Percentiles rank a stretch among this genome's conserved stretches.
phyloP scores from a whole-genome alignment of 2,329 filamentous ascomycete genomes.

The Coleophoma cylindrospora region DNA sequence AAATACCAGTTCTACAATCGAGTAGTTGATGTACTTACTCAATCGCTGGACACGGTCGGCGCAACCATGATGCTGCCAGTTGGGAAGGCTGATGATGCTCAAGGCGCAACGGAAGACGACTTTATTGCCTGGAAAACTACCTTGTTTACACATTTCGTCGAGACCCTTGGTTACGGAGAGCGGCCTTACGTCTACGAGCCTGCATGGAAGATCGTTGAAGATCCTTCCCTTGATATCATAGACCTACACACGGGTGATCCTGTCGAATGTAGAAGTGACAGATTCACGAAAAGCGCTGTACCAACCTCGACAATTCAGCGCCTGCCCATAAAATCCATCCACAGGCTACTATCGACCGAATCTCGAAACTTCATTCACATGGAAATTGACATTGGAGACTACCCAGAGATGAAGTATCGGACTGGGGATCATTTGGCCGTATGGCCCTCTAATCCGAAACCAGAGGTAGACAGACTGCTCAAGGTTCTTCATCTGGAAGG shows the following conservation, averaged over 20 bases:
- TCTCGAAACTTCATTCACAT: slow-evolving; percentile 7
- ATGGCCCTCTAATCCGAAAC: slow-evolving; percentile 7
- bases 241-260: not conserved
- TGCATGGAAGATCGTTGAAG: not conserved
- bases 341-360: not conserved
- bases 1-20: slow-evolving; percentile 34
- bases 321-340: not conserved
- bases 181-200: not conserved
- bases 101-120: slow-evolving; percentile 25
- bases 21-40: slow-evolving; percentile 26
- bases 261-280: not conserved
- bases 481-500: not conserved
- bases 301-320: not conserved
- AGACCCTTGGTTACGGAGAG: slow-evolving; percentile 4
- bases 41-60: slow-evolving; percentile 18
- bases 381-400: slow-evolving; percentile 6
- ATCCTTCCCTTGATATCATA: not conserved
- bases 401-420: slow-evolving; percentile 5
- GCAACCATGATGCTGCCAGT: slow-evolving; percentile 22
- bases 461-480: slow-evolving; percentile 5
- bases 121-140: slow-evolving; percentile 25
- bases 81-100: slow-evolving; percentile 28
- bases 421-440: slow-evolving; percentile 11
- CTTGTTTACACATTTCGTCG: not conserved
- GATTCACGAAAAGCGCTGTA: not conserved